phyloP scores from a whole-genome alignment of 179 eudicot genomes.

The Actinidia arguta region DNA sequence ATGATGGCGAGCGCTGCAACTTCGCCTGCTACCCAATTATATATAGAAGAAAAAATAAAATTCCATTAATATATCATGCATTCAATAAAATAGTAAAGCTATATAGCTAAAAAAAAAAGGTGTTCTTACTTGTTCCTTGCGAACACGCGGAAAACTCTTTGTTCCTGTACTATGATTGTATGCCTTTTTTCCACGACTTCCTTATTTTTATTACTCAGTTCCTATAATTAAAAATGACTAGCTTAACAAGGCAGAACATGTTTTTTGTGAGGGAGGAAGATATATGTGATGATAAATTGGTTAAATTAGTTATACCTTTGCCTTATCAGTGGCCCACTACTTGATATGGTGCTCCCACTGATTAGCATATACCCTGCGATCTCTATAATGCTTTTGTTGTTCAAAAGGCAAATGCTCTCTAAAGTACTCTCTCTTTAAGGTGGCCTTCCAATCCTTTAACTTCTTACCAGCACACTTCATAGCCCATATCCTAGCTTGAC shows the following conservation, averaged over 20 bases:
- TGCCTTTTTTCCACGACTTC: conserved; percentile 19
- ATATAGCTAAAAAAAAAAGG: too few relatives aligned
- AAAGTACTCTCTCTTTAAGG: too few relatives aligned
- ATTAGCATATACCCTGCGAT: not conserved
- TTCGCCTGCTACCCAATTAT: too few relatives aligned
- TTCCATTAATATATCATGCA: too few relatives aligned
- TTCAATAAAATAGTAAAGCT: too few relatives aligned
- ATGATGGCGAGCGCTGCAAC: too few relatives aligned
- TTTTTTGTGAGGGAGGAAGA: too few relatives aligned
- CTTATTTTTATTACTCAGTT: conserved; percentile 24
- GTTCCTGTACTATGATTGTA: conserved; percentile 27
- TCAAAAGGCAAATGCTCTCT: not conserved
- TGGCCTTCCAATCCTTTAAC: not conserved
- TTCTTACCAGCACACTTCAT: not conserved
- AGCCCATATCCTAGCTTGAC: not conserved
- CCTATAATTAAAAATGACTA: not conserved
- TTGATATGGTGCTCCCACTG: not conserved
- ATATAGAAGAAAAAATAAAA: too few relatives aligned
- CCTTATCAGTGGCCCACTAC: not conserved
- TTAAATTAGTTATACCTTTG: not conserved
- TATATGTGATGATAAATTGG: too few relatives aligned
- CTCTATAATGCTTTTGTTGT: not conserved
- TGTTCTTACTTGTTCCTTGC: conserved; percentile 32
- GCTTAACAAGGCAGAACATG: too few relatives aligned
- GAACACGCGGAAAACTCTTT: conserved; percentile 31